These are phyloP conservation scores for Sisymbrium irio DNA, from an alignment of 345 rosid species.

Conservation along the genomic window DNA sequence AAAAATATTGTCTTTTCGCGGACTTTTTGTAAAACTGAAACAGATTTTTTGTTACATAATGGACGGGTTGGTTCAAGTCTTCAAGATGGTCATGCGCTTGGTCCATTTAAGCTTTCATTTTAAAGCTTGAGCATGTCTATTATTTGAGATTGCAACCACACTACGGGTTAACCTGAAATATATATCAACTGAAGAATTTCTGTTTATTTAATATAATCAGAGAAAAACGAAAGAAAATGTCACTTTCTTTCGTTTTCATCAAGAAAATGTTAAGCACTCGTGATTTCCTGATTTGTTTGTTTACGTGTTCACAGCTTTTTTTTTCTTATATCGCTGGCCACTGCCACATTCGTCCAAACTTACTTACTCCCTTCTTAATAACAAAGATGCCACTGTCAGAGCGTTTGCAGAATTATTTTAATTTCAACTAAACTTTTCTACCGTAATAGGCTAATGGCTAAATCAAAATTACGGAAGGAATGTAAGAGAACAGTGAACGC, in stretches of 20 bases:
- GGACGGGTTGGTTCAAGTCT: too few relatives aligned
- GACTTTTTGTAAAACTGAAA: neutral
- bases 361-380: neutral
- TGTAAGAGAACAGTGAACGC: constrained; percentile 13
- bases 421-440: neutral
- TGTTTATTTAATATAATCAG: neutral
- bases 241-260: neutral
- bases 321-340: constrained; percentile 2
- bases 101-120: neutral
- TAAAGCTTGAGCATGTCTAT: neutral
- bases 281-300: constrained; percentile 21
- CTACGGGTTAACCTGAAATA: neutral
- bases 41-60: neutral
- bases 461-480: neutral
- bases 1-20: neutral
- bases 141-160: neutral
- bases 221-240: neutral
- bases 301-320: constrained; percentile 7
- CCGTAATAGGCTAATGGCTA: too few relatives aligned
- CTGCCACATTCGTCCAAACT: constrained; percentile 15
- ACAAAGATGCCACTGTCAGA: constrained; percentile 3
- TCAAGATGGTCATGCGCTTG: neutral
- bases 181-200: neutral
- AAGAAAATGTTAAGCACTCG: neutral
- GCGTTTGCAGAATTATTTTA: neutral